Percentiles rank a stretch among this genome's conserved stretches.
phyloP scores from a whole-genome alignment of 163 green algal species.

The Dunaliella salina region DNA sequence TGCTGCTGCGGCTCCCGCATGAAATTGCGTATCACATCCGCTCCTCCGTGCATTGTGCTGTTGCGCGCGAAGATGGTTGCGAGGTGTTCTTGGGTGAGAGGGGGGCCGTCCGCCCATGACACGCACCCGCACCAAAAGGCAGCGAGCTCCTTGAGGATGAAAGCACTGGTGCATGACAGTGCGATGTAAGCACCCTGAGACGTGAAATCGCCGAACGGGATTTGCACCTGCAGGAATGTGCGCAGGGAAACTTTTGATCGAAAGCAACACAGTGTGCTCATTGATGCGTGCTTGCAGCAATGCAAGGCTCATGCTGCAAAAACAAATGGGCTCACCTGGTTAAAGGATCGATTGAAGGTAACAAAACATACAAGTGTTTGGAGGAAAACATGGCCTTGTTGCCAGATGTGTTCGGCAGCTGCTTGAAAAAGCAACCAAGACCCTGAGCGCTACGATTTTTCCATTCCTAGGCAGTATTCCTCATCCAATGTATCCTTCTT shows the following conservation, averaged over 20 bases:
- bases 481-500: no score
- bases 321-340: neutral
- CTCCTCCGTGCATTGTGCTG: neutral
- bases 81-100: neutral
- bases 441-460: no score
- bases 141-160: neutral
- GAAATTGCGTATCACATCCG: neutral
- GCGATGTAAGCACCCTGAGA: neutral
- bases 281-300: neutral
- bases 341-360: neutral
- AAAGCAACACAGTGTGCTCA: neutral
- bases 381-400: no score
- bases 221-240: neutral
- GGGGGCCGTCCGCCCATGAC: neutral
- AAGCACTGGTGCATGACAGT: neutral
- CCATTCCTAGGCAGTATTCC: no score
- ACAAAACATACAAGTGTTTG: no score
- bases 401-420: no score
- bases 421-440: no score
- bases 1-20: neutral
- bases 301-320: neutral
- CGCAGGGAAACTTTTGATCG: neutral
- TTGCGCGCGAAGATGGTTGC: neutral
- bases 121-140: no score
- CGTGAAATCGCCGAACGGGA: slow-evolving; percentile 1